Base-by-base conservation (phyloP, 768 basidiomycete species). In the Boletus vinaceobasis region DNA sequence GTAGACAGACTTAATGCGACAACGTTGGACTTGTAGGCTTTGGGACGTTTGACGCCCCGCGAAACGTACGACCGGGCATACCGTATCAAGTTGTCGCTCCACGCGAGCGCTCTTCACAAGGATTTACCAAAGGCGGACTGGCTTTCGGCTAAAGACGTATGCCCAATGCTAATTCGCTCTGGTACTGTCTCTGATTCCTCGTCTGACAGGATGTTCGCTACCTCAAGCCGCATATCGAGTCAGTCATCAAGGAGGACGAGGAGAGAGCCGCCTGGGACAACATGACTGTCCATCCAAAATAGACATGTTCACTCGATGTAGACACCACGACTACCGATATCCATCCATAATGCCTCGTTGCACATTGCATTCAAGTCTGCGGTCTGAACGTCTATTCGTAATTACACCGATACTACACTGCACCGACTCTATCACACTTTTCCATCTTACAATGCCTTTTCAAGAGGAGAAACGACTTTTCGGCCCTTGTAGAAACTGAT, bases 61-160 rank as follows among this genome's bases (percentile, higher is more conserved):
- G 86, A 98, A 75, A 68, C 77, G 33, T 98, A 94, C 73, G 95
- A 97, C 80, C 91, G 97, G 57, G 84, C 84, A 53, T 97, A 77
- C 82, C 90, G 97, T 58, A 76, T 95, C 71, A 91, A 93, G 70
- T 75, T 85, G n/a, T 88, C 90, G 26, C 32, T 72, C 17, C 93
- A 96, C 51, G 79, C 83, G 52, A 87, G 86, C 53, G 79, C 93
- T 53, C 73, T 90, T 43, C 95, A 98, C 73, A 79, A 82, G 47
- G 79, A 84, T 27, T 80, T 98, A 17, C 82, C 92, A 56, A 88
- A 90, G 71, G 85, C 86, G 19, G 77, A 93, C 69, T 94, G 92
- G 93, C 76, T 80, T 46, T 82, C 80, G 55, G 74, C 82, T 2
- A 80, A 82, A 58, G 87, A 97, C 74, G 96, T 97, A 65, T 46